Conservation (phyloP, 129 eudicot species). For the Sambucus nigra region DNA sequence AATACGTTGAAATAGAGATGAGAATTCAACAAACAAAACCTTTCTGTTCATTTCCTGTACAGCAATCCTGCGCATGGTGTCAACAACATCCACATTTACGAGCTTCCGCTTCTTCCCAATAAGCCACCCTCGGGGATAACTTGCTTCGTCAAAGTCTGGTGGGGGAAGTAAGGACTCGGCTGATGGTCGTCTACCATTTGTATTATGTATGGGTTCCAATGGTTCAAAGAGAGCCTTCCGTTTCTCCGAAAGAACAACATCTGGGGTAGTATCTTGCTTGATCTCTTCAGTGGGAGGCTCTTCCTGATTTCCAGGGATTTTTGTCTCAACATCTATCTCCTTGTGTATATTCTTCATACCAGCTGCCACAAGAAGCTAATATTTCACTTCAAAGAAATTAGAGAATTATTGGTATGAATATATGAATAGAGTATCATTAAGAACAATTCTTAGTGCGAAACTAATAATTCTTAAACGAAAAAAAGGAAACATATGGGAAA, state of each 20-base stretch:
- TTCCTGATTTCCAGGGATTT: constrained; percentile 38
- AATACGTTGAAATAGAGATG: neutral
- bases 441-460: neutral
- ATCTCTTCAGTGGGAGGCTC: constrained; percentile 36
- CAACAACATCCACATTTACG: constrained; percentile 93
- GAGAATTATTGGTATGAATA: too few species aligned
- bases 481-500: neutral
- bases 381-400: constrained; percentile 9
- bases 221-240: constrained; percentile 93
- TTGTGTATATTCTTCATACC: constrained; percentile 33
- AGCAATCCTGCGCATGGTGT: constrained; percentile 89
- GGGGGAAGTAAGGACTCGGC: constrained; percentile 90
- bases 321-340: constrained; percentile 33
- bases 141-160: constrained; percentile 85
- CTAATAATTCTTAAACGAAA: neutral
- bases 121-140: constrained; percentile 89
- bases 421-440: too few species aligned
- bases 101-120: constrained; percentile 90
- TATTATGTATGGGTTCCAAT: constrained; percentile 50
- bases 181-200: constrained; percentile 56
- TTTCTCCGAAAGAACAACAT: constrained; percentile 56
- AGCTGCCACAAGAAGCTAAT: constrained; percentile 37
- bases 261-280: constrained; percentile 41
- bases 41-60: constrained; percentile 93
- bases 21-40: constrained; percentile 30